Evolutionary conservation across 2,329 filamentous ascomycete genomes (phyloP).

Genomic region (Emmonsiellopsis sp.): DNA sequence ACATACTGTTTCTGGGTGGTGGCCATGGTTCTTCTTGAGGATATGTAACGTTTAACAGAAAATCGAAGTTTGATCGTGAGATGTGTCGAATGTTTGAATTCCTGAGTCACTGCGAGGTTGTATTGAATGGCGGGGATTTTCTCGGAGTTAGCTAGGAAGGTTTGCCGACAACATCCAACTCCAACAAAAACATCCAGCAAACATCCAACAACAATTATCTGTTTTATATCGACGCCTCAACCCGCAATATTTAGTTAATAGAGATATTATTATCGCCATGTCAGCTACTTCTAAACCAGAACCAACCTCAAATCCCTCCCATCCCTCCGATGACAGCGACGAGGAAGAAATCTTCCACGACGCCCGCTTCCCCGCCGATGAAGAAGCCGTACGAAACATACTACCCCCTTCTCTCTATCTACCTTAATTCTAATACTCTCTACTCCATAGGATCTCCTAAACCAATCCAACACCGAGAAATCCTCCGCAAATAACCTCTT

Average conservation of each 20-base stretch:
- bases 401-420: not conserved
- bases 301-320: slow-evolving; percentile 5
- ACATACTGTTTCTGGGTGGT: slow-evolving; percentile 4
- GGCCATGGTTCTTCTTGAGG: not conserved
- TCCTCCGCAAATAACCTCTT: slow-evolving; percentile 73
- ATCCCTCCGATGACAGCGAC: slow-evolving; percentile 24
- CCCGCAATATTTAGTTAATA: no score
- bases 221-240: no score
- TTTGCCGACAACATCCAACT: not conserved
- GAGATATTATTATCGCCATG: not conserved
- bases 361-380: slow-evolving; percentile 37
- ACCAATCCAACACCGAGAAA: slow-evolving; percentile 66
- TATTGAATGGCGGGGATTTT: not conserved
- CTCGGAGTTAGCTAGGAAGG: not conserved
- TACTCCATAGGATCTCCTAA: slow-evolving; percentile 51
- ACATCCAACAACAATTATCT: not conserved
- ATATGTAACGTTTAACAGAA: not conserved
- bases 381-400: slow-evolving; percentile 34
- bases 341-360: slow-evolving; percentile 32
- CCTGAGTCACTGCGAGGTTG: not conserved
- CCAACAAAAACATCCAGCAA: not conserved
- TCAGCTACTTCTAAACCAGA: not conserved
- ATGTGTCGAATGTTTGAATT: not conserved
- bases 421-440: slow-evolving; percentile 2
- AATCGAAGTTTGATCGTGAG: not conserved